These are phyloP conservation scores for Cercospora citrullina DNA, from an alignment of 2,329 filamentous ascomycete genomes.

Conservation along the genomic window DNA sequence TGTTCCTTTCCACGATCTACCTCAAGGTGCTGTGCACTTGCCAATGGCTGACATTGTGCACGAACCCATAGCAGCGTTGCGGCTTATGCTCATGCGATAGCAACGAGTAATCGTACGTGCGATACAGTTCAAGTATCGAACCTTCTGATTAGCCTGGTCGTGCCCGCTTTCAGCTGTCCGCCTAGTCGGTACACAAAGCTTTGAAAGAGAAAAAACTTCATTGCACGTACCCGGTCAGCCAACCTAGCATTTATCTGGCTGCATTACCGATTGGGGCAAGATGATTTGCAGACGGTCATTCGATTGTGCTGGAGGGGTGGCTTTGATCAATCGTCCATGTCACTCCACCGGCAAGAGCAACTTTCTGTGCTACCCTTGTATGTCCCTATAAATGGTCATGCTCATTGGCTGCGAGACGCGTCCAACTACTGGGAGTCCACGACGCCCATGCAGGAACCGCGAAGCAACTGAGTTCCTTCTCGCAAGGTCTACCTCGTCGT, in stretches of 20 bases:
- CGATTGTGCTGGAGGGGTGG: background rate
- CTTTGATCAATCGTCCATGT: background rate
- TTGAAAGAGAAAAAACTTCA: background rate
- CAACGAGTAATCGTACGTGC: background rate
- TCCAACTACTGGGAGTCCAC: background rate
- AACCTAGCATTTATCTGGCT: background rate
- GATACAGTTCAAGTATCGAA: background rate
- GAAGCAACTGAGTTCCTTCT: background rate
- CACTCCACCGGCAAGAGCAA: background rate
- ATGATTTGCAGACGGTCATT: background rate
- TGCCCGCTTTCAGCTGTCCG: background rate
- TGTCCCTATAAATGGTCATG: background rate
- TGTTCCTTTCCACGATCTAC: background rate
- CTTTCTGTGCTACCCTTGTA: background rate
- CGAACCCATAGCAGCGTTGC: background rate
- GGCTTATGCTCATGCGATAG: background rate
- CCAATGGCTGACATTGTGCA: background rate
- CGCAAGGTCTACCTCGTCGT: background rate
- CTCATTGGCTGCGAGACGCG: background rate
- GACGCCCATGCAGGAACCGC: conserved; percentile 2
- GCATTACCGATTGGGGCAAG: background rate
- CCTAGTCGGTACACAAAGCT: background rate
- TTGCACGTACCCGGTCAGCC: background rate
- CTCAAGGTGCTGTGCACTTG: background rate
- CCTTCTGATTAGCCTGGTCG: background rate